Percentiles rank a stretch among this genome's conserved stretches.
Conservation (phyloP, 306 rosid species). For the Erythrophleum fordii region DNA sequence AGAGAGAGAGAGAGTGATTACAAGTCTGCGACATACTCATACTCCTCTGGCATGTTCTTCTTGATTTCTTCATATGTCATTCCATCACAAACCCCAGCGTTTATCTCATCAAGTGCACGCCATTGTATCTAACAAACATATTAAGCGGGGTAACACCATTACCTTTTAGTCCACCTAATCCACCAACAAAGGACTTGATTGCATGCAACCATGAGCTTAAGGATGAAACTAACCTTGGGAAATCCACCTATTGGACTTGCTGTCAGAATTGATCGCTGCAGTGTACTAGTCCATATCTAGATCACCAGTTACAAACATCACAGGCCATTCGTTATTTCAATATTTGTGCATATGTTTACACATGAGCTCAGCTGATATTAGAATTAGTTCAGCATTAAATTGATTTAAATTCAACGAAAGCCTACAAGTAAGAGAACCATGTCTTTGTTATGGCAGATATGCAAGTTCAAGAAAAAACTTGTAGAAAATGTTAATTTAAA, state of each 20-base stretch:
- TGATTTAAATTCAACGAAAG: constrained; percentile 23
- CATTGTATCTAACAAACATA: constrained; percentile 77
- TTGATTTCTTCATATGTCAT: constrained; percentile 95
- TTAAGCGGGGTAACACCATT: constrained; percentile 12
- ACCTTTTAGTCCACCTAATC: neutral
- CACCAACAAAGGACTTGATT: constrained; percentile 29
- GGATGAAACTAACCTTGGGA: constrained; percentile 79
- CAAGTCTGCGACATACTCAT: constrained; percentile 66
- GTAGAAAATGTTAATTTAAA: neutral
- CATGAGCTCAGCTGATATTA: constrained; percentile 25
- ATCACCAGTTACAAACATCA: constrained; percentile 39
- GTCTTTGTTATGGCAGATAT: neutral
- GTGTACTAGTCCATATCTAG: constrained; percentile 99
- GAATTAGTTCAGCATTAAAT: constrained; percentile 20
- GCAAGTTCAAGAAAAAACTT: neutral
- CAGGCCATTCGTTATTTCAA: constrained; percentile 31
- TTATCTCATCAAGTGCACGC: constrained; percentile 99
- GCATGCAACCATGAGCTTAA: constrained; percentile 29
- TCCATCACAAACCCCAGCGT: constrained; percentile 94
- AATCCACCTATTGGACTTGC: constrained; percentile 87
- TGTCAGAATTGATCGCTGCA: constrained; percentile 90
- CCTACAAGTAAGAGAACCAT: neutral
- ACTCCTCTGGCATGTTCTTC: constrained; percentile 98
- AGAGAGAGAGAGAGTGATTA: constrained; percentile 29
- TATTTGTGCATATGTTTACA: constrained; percentile 15